A percentile compares a stretch with the other conserved stretches of the same genome.
Conservation (phyloP, 2,329 filamentous ascomycete genomes). For the Fusarium sp. region DNA sequence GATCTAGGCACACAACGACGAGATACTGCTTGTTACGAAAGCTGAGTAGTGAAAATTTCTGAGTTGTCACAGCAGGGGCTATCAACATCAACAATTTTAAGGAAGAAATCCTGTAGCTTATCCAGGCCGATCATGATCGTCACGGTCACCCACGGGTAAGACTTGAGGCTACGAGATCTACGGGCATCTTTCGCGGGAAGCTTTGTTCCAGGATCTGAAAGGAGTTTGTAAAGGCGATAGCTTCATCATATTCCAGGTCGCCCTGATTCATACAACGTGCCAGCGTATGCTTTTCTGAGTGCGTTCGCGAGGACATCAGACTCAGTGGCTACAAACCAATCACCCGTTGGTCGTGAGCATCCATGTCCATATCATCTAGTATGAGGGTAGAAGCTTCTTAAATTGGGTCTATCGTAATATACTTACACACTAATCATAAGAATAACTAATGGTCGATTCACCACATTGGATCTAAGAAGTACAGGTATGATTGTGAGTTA, state of each 20-base stretch:
- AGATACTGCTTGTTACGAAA: background rate
- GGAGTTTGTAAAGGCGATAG: background rate
- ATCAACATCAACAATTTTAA: background rate
- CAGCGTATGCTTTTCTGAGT: background rate
- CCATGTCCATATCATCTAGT: background rate
- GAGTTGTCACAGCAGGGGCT: background rate
- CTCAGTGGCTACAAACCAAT: background rate
- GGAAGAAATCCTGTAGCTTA: background rate
- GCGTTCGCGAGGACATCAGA: background rate
- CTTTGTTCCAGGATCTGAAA: background rate
- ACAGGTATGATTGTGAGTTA: no score
- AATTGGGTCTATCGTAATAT: no score
- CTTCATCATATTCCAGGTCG: background rate
- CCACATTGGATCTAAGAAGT: no score
- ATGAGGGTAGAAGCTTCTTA: background rate
- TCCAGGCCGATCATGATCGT: background rate
- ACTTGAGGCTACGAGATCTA: background rate
- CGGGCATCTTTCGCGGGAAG: background rate
- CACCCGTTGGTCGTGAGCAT: background rate
- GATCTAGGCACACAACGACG: background rate
- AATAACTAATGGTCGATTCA: no score
- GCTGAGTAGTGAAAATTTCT: background rate
- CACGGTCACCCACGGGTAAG: background rate
- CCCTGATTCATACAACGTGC: background rate
- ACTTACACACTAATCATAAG: no score